Conservation (phyloP, 176 grass and related monocot species). For the Eleusine coracana region DNA sequence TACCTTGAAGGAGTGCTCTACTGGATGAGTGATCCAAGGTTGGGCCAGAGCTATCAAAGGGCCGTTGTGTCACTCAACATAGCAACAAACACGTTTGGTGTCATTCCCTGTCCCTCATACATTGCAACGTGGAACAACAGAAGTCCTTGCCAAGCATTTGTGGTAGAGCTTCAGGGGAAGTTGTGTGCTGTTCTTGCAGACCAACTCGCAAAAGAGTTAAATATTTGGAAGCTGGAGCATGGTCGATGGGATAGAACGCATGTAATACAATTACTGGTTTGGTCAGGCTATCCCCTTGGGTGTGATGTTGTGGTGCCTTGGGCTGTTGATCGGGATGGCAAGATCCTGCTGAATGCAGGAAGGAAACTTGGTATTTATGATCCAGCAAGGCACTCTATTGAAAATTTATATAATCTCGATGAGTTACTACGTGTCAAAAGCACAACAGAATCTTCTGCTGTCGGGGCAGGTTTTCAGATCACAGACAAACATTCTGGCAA, state of each 20-base stretch:
- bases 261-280: too few species aligned
- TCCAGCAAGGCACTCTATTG: too few species aligned
- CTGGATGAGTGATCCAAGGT: conserved; percentile 35
- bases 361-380: too few species aligned
- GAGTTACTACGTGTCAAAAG: too few species aligned
- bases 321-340: neutral
- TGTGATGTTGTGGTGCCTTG: neutral
- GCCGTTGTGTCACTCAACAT: conserved; percentile 9
- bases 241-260: neutral
- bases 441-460: too few species aligned
- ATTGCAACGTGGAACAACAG: neutral
- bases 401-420: too few species aligned
- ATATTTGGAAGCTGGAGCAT: conserved; percentile 9
- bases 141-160: neutral
- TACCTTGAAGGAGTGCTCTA: neutral
- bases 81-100: neutral
- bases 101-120: conserved; percentile 16
- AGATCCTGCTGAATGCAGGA: too few species aligned
- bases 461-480: too few species aligned
- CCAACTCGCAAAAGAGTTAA: neutral
- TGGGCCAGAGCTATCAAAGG: neutral
- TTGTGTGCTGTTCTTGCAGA: neutral
- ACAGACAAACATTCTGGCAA: too few species aligned
- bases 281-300: neutral
- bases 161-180: conserved; percentile 8